Evolutionary conservation across 345 rosid genomes (phyloP).

Genomic region (Hibiscus syriacus): DNA sequence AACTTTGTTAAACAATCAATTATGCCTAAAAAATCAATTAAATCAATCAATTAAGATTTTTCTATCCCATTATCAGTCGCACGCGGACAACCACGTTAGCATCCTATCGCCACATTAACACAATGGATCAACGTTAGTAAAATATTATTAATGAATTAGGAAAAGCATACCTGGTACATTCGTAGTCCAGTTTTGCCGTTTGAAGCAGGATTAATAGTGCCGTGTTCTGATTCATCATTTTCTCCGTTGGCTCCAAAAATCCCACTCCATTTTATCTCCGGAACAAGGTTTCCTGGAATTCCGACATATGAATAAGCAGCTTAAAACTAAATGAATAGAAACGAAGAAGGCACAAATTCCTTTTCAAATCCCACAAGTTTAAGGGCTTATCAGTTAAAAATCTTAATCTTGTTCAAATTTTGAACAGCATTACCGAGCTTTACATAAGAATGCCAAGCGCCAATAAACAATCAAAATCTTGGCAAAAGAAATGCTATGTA

Average conservation of each 20-base stretch:
- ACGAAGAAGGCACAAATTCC: background rate
- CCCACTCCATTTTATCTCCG: constrained; percentile 86
- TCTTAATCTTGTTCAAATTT: no score
- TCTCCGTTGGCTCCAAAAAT: constrained; percentile 63
- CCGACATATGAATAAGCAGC: constrained; percentile 3
- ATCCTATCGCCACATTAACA: no score
- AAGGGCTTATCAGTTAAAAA: background rate
- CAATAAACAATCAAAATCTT: background rate
- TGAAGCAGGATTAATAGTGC: constrained; percentile 36
- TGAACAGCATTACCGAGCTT: background rate
- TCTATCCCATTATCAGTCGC: no score
- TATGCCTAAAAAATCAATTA: no score
- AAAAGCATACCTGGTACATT: constrained; percentile 63
- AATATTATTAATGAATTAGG: no score
- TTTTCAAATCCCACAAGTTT: background rate
- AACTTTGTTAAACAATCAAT: no score
- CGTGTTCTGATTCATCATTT: constrained; percentile 41
- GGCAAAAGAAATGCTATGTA: background rate
- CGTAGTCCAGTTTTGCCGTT: constrained; percentile 50
- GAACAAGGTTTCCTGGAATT: constrained; percentile 83
- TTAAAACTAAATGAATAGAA: background rate
- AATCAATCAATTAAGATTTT: no score
- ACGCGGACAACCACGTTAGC: no score
- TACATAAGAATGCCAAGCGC: background rate
- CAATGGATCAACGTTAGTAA: no score